Evolutionary conservation across 2,329 filamentous ascomycete genomes (phyloP).

Genomic region (Didymosphaeria variabile): DNA sequence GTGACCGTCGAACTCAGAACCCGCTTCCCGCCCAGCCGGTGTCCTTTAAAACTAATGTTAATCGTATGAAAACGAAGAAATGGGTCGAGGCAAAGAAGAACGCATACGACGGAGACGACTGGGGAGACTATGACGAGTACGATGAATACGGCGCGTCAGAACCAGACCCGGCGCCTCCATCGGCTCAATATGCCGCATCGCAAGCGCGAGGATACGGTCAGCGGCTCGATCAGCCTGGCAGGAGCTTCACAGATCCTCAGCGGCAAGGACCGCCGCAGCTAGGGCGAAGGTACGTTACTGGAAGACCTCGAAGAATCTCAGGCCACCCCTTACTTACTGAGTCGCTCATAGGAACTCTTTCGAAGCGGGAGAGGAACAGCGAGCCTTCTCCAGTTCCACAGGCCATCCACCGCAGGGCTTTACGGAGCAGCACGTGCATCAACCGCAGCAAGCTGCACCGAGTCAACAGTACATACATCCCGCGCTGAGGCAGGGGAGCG

Average conservation of each 20-base stretch:
- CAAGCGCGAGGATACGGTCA: conserved; percentile 56
- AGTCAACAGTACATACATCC: conserved; percentile 20
- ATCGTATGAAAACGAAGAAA: conserved; percentile 89
- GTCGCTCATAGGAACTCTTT: conserved; percentile 57
- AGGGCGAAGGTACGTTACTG: conserved; percentile 31
- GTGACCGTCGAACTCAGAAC: conserved; percentile 38
- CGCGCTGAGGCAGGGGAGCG: conserved; percentile 33
- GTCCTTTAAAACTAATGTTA: conserved; percentile 84
- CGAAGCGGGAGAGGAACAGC: conserved; percentile 62
- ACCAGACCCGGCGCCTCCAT: conserved; percentile 53
- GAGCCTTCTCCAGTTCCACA: conserved; percentile 56
- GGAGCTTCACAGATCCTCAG: conserved; percentile 55
- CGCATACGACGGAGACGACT: conserved; percentile 92
- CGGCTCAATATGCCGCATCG: conserved; percentile 40
- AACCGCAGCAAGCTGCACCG: conserved; percentile 23
- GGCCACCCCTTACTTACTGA: not conserved
- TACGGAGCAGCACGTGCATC: conserved; percentile 18
- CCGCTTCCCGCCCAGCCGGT: conserved; percentile 53
- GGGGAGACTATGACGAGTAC: conserved; percentile 74
- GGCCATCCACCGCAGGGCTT: conserved; percentile 30
- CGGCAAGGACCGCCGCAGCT: conserved; percentile 37
- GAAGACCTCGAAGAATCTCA: not conserved
- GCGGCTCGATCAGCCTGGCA: conserved; percentile 35
- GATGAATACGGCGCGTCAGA: conserved; percentile 62
- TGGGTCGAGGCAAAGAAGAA: conserved; percentile 91